Evolutionary conservation across 768 basidiomycete genomes (phyloP), one percentile per base, ranked within the genome.

Genomic region (Mycena vulgaris): DNA sequence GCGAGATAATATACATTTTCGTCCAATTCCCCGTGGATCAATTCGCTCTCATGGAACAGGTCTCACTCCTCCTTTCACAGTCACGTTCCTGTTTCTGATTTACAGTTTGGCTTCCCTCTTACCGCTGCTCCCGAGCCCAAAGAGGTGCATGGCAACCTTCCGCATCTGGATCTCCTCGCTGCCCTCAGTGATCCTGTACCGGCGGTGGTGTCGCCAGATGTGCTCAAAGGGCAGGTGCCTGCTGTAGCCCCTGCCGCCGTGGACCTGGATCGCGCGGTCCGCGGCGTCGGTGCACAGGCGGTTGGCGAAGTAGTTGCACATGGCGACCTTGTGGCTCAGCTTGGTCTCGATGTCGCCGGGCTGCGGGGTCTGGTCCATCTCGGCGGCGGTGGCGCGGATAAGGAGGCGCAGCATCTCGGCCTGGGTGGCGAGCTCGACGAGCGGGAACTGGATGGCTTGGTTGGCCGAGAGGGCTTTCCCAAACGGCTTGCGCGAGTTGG

Each of bases 251-350:
- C 42, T 63, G 53, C 67, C 67, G 60, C 67, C 67, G 52, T 69
- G 67, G 39, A 63, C 67, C 60, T 69, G 67, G 37, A 69, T 69
- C 33, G 67, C 67, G 51, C 53, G 67, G 45, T 69, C 67, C 55
- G 67, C 67, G 37, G 67, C 67, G 23, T 69, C 35, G 35, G 60
- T 62, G 60, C 67, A 69, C 33, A 69, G 60, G 27, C 67, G 60
- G 52, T 69, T 69, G 25, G 67, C 67, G 28, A 52, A 62, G 40
- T 69, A 69, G 60, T 69, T 69, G 49, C 67, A 69, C 67, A 69
- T 69, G 39, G 60, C 60, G 31, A 69, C 60, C 60, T 63, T 69
- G 60, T 69, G 59, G 33, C 59, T 55, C 37, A 69, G 28, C 45
- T 45, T 52, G 21, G 48, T 69, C 48, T 69, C 67, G 55, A 69